A percentile compares a stretch with the other conserved stretches of the same genome.
These are phyloP conservation scores for Penicillium sp. DNA, from an alignment of 2,329 filamentous ascomycete genomes.

Conservation along the genomic window DNA sequence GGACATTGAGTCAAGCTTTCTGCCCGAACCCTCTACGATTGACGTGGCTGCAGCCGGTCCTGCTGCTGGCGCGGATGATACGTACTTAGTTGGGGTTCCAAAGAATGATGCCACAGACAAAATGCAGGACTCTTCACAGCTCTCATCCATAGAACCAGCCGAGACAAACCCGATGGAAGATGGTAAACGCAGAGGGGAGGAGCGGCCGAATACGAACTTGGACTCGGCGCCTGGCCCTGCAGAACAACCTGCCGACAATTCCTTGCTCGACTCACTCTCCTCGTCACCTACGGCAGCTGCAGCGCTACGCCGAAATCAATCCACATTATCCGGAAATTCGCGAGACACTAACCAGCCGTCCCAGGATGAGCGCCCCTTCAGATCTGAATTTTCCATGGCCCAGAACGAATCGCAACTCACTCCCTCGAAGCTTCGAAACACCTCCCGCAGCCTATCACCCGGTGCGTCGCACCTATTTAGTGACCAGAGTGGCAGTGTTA, in stretches of 20 bases:
- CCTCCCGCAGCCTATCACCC: conserved; percentile 30
- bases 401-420: conserved; percentile 28
- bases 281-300: conserved; percentile 48
- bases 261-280: conserved; percentile 39
- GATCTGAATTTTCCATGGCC: conserved; percentile 19
- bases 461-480: conserved; percentile 25
- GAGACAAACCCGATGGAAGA: conserved; percentile 20
- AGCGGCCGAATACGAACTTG: neutral
- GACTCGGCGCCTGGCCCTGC: neutral
- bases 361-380: conserved; percentile 22
- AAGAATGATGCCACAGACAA: conserved; percentile 21
- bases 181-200: conserved; percentile 6
- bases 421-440: conserved; percentile 25
- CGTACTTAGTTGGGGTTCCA: conserved; percentile 41
- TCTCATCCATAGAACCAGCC: conserved; percentile 27
- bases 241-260: conserved; percentile 27
- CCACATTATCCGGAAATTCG: conserved; percentile 23
- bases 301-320: conserved; percentile 42
- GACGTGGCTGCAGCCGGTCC: conserved; percentile 31
- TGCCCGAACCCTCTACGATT: conserved; percentile 54
- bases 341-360: conserved; percentile 19
- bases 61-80: conserved; percentile 41
- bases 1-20: conserved; percentile 63
- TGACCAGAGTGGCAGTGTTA: conserved; percentile 27
- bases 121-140: conserved; percentile 20